Conservation (phyloP, 306 rosid genomes). For the Cucumis sativus region DNA sequence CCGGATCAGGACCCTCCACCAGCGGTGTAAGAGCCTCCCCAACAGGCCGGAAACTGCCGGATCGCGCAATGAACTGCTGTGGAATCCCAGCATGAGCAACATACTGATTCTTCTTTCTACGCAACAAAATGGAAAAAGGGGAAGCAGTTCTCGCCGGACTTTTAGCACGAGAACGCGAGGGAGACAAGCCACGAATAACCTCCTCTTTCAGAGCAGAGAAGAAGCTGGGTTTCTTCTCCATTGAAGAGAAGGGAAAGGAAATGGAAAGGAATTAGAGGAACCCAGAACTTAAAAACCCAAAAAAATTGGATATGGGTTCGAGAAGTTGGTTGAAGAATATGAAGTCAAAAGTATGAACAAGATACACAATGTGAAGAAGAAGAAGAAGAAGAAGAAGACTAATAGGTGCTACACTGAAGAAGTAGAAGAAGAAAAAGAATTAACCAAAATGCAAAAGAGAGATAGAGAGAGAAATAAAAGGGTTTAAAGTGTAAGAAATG, state of each 20-base stretch:
- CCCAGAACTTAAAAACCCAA: neutral
- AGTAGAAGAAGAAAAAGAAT: neutral
- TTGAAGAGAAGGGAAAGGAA: conserved; percentile 3
- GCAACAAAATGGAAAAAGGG: conserved; percentile 47
- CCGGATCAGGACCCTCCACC: conserved; percentile 86
- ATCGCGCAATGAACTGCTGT: conserved; percentile 48
- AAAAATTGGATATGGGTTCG: neutral
- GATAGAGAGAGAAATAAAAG: neutral
- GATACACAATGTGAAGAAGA: neutral
- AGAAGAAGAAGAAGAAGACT: neutral
- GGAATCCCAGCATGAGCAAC: neutral
- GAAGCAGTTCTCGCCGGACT: conserved; percentile 63
- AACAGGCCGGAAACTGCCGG: conserved; percentile 65
- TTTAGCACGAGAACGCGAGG: conserved; percentile 61
- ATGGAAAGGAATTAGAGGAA: neutral
- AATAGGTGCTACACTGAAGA: neutral
- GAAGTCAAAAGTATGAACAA: neutral
- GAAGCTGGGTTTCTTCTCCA: conserved; percentile 91
- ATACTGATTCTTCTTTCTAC: conserved; percentile 32
- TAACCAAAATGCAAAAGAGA: neutral
- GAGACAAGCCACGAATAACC: conserved; percentile 86
- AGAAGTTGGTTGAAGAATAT: neutral
- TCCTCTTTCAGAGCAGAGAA: conserved; percentile 84
- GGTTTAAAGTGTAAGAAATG: neutral
- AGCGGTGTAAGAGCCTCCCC: conserved; percentile 64